Base-by-base conservation (phyloP, 257 asterid species). In the Nemophila menziesii region DNA sequence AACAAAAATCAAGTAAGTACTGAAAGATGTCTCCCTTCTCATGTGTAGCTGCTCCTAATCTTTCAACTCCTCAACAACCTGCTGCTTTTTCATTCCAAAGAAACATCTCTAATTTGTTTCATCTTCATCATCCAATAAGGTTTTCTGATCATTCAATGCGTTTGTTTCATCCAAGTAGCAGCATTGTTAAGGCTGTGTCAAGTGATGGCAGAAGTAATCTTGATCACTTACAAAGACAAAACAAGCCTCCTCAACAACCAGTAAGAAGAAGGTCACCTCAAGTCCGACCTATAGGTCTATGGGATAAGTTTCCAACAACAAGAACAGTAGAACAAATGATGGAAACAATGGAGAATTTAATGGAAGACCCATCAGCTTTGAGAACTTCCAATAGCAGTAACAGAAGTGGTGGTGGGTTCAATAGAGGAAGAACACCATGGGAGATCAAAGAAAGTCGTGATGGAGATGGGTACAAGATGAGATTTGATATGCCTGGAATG, bases 401-500 rank as follows among this genome's bases (percentile, higher is more conserved):
- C 67, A 0, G 4, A 62, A 0, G 79, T 65, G 14, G 24, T 1
- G 65, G 55, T 0, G 71, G 73, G 3, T 68, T 65, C 70, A 54
- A 61, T 56, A 44, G 78, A 27, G 84, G 87, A 41, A 68, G 92
- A 20, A 64, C 87, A 0, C 92, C 87, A 3, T 82, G 94, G 94
- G 92, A 73, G 75, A 79, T 79, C 2, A 82, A 69, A 52, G 94
- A 82, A 69, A 57, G 40, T 0, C 78, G 79, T 11, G 39, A 52
- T 0, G 80, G 79, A 13, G 39, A 52, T 1, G 84, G 73, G 22
- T 79, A 79, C 72, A 76, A 71, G 47, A 49, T 76, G 82, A 58
- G 92, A 26, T 82, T 82, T 49, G 92, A 82, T 62, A 82, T 79
- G 78, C 94, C 92, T 2, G 94, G 92, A 0, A 76, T 82, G 94